Evolutionary conservation across 139 green algal genomes (phyloP).

Genomic region (Chlamydomonas incerta): DNA sequence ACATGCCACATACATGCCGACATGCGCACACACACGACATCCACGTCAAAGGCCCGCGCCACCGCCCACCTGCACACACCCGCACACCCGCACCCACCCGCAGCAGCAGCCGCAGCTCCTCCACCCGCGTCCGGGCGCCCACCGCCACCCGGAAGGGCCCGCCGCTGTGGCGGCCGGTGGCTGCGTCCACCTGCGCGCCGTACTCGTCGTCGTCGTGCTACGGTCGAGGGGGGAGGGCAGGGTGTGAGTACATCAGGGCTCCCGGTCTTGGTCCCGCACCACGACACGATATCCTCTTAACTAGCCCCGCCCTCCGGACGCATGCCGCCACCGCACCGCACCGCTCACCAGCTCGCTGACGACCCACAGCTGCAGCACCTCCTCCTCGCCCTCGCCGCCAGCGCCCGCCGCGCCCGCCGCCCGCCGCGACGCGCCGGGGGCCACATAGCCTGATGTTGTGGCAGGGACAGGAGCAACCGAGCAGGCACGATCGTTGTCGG

Average conservation of each 20-base stretch:
- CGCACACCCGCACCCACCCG: slow-evolving; percentile 50
- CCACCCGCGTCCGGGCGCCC: slow-evolving; percentile 80
- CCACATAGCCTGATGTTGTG: slow-evolving; percentile 71
- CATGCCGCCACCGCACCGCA: too few relatives aligned
- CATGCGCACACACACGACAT: too few relatives aligned
- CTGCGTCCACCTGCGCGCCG: slow-evolving; percentile 61
- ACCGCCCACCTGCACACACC: background rate
- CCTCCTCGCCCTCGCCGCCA: slow-evolving; percentile 64
- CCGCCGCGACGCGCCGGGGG: slow-evolving; percentile 68
- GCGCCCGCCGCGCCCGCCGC: slow-evolving; percentile 69
- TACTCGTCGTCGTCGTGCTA: slow-evolving; percentile 89
- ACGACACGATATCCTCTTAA: too few relatives aligned
- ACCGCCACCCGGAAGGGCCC: slow-evolving; percentile 86
- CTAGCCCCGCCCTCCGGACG: background rate
- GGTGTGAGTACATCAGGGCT: too few relatives aligned
- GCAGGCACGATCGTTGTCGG: too few relatives aligned
- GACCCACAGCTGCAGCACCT: slow-evolving; percentile 74
- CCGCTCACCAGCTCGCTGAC: slow-evolving; percentile 81
- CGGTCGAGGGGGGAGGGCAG: background rate
- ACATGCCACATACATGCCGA: too few relatives aligned
- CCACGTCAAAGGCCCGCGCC: too few relatives aligned
- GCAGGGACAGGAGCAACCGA: background rate
- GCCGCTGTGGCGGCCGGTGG: slow-evolving; percentile 75
- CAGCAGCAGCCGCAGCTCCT: slow-evolving; percentile 84
- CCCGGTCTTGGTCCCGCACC: too few relatives aligned